Conservation (phyloP, 768 basidiomycete genomes). For the Macrolepiota dolichaula region DNA sequence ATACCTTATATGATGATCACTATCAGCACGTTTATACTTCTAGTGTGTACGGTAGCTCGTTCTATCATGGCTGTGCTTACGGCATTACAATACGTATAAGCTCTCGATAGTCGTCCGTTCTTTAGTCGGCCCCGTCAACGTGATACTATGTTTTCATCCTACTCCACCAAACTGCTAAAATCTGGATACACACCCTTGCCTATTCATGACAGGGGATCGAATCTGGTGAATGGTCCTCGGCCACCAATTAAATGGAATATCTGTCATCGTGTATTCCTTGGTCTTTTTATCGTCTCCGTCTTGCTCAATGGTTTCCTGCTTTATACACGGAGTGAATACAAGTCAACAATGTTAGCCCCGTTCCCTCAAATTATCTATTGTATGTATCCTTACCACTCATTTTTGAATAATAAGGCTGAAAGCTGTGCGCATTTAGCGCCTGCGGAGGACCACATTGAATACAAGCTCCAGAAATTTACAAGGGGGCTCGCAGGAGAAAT, state of each 20-base stretch:
- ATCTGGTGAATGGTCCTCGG: background rate
- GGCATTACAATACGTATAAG: background rate
- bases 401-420: too few species aligned
- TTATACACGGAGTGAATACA: background rate
- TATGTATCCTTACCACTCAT: background rate
- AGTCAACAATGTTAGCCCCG: background rate
- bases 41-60: background rate
- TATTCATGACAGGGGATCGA: background rate
- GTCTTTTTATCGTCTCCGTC: background rate
- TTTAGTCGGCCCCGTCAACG: background rate
- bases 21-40: background rate
- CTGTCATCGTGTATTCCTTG: background rate
- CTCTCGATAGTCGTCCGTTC: background rate
- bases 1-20: background rate
- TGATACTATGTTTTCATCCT: background rate
- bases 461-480: conserved; percentile 14
- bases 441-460: conserved; percentile 15
- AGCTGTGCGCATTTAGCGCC: conserved; percentile 13
- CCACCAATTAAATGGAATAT: background rate
- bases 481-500: conserved; percentile 9
- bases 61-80: conserved; percentile 2
- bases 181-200: background rate
- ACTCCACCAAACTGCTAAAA: background rate
- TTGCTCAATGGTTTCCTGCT: background rate
- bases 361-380: conserved; percentile 2